phyloP scores from a whole-genome alignment of 176 grass and related monocot species.

The Coix lacrymajobi region DNA sequence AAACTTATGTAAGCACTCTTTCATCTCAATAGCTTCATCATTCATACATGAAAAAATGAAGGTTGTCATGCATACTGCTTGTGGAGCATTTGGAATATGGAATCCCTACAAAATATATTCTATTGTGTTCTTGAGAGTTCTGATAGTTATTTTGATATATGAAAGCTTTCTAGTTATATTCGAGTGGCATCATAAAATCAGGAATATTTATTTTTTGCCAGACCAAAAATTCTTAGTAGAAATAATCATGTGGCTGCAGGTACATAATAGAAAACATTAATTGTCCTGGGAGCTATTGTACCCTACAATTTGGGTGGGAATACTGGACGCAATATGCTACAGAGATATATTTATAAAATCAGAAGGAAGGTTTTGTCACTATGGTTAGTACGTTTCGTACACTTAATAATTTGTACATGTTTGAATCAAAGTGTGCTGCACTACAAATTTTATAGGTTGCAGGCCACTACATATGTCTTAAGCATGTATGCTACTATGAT shows the following conservation, averaged over 20 bases:
- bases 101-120: background rate
- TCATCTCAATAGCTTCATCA: background rate
- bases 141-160: background rate
- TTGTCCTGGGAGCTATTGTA: background rate
- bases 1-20: conserved; percentile 27
- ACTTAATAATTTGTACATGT: background rate
- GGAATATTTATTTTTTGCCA: background rate
- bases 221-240: background rate
- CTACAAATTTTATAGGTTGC: background rate
- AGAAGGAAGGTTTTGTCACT: background rate
- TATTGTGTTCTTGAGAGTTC: background rate
- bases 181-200: background rate
- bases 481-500: background rate
- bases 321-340: background rate
- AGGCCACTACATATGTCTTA: background rate
- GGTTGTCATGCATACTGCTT: background rate
- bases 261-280: conserved; percentile 24
- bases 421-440: background rate
- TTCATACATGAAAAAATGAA: background rate
- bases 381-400: conserved; percentile 3
- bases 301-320: background rate
- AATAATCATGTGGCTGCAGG: conserved; percentile 26
- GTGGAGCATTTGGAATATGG: background rate
- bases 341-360: background rate
- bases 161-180: background rate